A percentile compares a stretch with the other conserved stretches of the same genome.
Evolutionary conservation across 495 filamentous ascomycete species (phyloP).

Genomic region (Ascodesmis nigricans): DNA sequence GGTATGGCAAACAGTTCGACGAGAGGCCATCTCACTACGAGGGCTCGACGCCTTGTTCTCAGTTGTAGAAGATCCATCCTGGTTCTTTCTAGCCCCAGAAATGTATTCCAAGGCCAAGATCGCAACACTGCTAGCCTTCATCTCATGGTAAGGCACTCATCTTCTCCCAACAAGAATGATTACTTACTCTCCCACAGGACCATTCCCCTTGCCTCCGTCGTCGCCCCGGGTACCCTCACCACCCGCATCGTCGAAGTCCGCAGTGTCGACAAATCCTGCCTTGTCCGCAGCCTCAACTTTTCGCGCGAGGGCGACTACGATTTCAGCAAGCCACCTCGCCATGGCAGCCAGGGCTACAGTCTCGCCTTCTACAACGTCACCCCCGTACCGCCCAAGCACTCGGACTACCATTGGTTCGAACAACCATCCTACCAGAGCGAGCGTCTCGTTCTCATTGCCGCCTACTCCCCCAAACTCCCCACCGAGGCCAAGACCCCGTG

Average conservation of each 20-base stretch:
- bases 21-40: constrained; percentile 21
- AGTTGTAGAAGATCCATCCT: constrained; percentile 23
- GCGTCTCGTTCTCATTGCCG: constrained; percentile 16
- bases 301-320: constrained; percentile 14
- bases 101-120: constrained; percentile 23
- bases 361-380: constrained; percentile 24
- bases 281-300: constrained; percentile 22
- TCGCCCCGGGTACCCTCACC: constrained; percentile 25
- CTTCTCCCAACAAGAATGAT: neutral
- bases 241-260: constrained; percentile 10
- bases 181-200: constrained; percentile 20
- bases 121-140: constrained; percentile 24
- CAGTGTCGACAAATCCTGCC: constrained; percentile 4
- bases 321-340: constrained; percentile 9
- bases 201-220: constrained; percentile 24
- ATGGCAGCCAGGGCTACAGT: constrained; percentile 15
- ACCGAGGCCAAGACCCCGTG: constrained; percentile 12
- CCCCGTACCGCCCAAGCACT: constrained; percentile 9
- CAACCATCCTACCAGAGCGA: constrained; percentile 20
- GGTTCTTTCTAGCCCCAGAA: constrained; percentile 20
- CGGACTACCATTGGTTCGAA: constrained; percentile 22
- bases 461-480: constrained; percentile 12
- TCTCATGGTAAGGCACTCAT: constrained; percentile 22
- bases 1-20: constrained; percentile 25
- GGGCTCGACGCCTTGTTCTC: constrained; percentile 25